Evolutionary conservation across 179 eudicot species (phyloP).

Genomic region (Beta lomatogona): DNA sequence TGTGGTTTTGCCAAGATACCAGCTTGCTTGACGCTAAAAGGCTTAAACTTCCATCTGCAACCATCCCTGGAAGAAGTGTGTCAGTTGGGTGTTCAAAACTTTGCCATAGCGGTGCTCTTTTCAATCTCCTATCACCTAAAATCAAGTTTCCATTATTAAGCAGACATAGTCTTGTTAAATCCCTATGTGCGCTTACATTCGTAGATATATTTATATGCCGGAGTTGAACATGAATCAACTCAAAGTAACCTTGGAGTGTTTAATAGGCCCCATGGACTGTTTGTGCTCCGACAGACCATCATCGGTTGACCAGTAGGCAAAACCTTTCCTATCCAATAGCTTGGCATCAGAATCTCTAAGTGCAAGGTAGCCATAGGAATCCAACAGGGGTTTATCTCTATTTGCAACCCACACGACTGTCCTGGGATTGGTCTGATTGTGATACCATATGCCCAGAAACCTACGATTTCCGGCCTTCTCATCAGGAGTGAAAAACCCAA

Average conservation of each 20-base stretch:
- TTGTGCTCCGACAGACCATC: not conserved
- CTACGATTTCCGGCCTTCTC: not conserved
- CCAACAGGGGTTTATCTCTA: conserved; percentile 23
- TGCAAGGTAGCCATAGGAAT: conserved; percentile 16
- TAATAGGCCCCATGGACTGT: too few relatives aligned
- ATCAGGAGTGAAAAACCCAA: conserved; percentile 34
- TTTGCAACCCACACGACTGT: conserved; percentile 37
- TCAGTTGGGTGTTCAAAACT: not conserved
- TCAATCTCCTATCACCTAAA: not conserved
- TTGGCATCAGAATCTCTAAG: not conserved
- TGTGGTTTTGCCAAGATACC: conserved; percentile 24
- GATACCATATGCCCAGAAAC: conserved; percentile 37
- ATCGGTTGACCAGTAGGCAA: conserved; percentile 15
- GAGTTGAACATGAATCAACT: too few relatives aligned
- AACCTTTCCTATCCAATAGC: not conserved
- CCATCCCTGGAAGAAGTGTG: conserved; percentile 31
- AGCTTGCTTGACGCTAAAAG: not conserved
- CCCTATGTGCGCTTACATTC: too few relatives aligned
- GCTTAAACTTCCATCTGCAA: not conserved
- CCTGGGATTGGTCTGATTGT: conserved; percentile 1
- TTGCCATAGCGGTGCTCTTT: too few relatives aligned
- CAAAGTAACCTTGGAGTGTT: too few relatives aligned
- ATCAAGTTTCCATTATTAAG: conserved; percentile 21
- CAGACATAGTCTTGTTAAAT: conserved; percentile 9
- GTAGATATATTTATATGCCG: too few relatives aligned